Evolutionary conservation across 495 filamentous ascomycete genomes (phyloP).

Genomic region (Cudoniella acicularis): DNA sequence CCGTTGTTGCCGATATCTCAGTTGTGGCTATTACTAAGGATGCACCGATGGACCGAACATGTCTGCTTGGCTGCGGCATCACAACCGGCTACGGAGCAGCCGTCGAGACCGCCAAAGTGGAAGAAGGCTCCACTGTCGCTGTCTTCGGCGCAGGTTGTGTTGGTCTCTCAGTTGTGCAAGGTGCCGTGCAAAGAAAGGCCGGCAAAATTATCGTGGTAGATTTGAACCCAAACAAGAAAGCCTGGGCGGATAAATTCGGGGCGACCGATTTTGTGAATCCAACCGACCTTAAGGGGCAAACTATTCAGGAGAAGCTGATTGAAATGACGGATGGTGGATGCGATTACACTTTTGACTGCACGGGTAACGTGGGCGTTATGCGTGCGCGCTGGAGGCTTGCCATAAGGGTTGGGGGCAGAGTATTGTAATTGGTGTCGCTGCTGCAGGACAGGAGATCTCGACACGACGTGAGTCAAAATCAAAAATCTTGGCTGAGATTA

Average conservation of each 20-base stretch:
- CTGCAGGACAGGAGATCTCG: slow-evolving; percentile 93
- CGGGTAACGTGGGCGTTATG: slow-evolving; percentile 95
- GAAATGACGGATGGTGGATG: slow-evolving; percentile 99
- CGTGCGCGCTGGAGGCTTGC: slow-evolving; percentile 90
- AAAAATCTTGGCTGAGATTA: background rate
- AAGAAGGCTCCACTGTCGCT: slow-evolving; percentile 85
- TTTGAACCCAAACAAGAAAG: slow-evolving; percentile 88
- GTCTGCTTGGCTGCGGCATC: slow-evolving; percentile 94
- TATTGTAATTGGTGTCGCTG: slow-evolving; percentile 96
- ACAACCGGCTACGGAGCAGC: slow-evolving; percentile 98
- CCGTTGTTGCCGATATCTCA: slow-evolving; percentile 96
- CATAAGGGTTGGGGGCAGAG: slow-evolving; percentile 99
- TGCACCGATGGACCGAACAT: slow-evolving; percentile 94
- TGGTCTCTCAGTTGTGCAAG: slow-evolving; percentile 90
- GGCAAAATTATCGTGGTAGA: slow-evolving; percentile 93
- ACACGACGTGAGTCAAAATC: slow-evolving; percentile 75
- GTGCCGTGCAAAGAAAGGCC: slow-evolving; percentile 83
- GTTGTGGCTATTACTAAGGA: slow-evolving; percentile 88
- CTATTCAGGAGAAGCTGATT: slow-evolving; percentile 82
- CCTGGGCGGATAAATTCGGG: slow-evolving; percentile 89
- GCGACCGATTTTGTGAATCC: slow-evolving; percentile 98
- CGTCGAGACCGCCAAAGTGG: slow-evolving; percentile 84
- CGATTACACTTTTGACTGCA: slow-evolving; percentile 99
- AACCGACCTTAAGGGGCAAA: slow-evolving; percentile 67
- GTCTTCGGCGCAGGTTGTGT: slow-evolving; percentile 96